phyloP scores from a whole-genome alignment of 2,329 filamentous ascomycete species.

The Tolypocladium tropicale region DNA sequence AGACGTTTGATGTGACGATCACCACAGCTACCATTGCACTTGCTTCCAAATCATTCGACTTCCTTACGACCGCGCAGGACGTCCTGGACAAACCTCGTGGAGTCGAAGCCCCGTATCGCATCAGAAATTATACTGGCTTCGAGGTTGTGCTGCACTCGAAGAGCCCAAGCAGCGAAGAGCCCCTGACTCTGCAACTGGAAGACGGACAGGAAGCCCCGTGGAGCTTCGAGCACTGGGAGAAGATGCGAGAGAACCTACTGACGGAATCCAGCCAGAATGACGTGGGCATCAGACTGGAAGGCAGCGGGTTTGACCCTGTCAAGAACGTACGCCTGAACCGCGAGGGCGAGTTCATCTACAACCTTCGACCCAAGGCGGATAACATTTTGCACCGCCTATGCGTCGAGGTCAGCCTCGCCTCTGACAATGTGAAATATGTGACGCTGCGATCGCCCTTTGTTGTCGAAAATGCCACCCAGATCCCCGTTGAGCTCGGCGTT shows the following conservation, averaged over 20 bases:
- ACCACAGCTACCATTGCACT: constrained; percentile 91
- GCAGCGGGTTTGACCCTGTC: constrained; percentile 86
- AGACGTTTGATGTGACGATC: constrained; percentile 81
- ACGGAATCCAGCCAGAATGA: constrained; percentile 71
- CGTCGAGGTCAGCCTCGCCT: constrained; percentile 82
- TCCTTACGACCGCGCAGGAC: constrained; percentile 75
- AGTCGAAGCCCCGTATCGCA: constrained; percentile 82
- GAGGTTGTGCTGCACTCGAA: constrained; percentile 77
- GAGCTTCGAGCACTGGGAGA: constrained; percentile 95
- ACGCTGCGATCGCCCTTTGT: constrained; percentile 86
- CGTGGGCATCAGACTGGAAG: constrained; percentile 77
- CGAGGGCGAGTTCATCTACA: constrained; percentile 90
- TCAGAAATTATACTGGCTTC: constrained; percentile 94
- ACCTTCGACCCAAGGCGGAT: constrained; percentile 77
- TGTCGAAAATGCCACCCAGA: constrained; percentile 93
- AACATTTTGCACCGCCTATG: constrained; percentile 79
- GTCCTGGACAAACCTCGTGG: constrained; percentile 88
- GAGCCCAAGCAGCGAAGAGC: constrained; percentile 51
- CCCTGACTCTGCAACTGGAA: constrained; percentile 63
- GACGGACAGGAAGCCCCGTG: constrained; percentile 90
- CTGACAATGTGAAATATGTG: constrained; percentile 96
- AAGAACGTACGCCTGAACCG: constrained; percentile 81
- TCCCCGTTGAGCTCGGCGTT: constrained; percentile 86
- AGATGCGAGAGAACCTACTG: constrained; percentile 86
- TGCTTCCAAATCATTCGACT: constrained; percentile 85